A percentile compares a stretch with the other conserved stretches of the same genome.
Evolutionary conservation across 257 asterid genomes (phyloP).

Genomic region (Rubia yunnanensis): DNA sequence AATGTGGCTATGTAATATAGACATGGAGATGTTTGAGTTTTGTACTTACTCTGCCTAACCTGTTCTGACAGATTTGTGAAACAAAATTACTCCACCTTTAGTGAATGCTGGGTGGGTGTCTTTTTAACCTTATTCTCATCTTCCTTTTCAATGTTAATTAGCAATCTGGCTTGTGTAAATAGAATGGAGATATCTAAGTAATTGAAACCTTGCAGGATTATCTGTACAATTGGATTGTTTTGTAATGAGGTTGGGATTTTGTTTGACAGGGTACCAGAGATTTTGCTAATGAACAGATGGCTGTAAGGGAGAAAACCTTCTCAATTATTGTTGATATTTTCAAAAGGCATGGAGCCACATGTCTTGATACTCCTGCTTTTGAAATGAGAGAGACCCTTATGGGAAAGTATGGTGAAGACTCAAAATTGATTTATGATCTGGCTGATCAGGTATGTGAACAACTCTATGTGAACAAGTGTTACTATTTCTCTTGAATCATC

Average conservation of each 20-base stretch:
- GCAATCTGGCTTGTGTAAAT: neutral
- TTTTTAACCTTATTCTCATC: no score
- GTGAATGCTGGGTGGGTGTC: no score
- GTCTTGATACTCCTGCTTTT: slow-evolving; percentile 88
- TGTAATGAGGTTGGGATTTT: slow-evolving; percentile 9
- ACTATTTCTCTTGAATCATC: neutral
- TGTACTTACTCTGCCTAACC: neutral
- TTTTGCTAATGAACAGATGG: slow-evolving; percentile 90
- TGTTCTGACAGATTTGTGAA: neutral
- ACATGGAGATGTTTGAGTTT: neutral
- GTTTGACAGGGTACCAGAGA: slow-evolving; percentile 80
- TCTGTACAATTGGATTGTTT: neutral
- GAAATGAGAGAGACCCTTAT: slow-evolving; percentile 92
- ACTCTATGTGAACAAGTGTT: neutral
- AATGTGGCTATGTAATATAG: neutral
- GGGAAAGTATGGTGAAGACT: slow-evolving; percentile 99
- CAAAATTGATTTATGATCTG: slow-evolving; percentile 88
- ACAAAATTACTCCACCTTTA: neutral
- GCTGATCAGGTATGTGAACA: slow-evolving; percentile 68
- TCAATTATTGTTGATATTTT: slow-evolving; percentile 61
- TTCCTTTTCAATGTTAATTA: neutral
- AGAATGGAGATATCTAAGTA: neutral
- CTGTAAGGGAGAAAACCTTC: slow-evolving; percentile 73
- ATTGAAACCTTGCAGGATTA: neutral
- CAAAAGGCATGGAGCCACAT: slow-evolving; percentile 85